A percentile compares a stretch with the other conserved stretches of the same genome.
Evolutionary conservation across 306 rosid species (phyloP).

Genomic region (Malus fusca): DNA sequence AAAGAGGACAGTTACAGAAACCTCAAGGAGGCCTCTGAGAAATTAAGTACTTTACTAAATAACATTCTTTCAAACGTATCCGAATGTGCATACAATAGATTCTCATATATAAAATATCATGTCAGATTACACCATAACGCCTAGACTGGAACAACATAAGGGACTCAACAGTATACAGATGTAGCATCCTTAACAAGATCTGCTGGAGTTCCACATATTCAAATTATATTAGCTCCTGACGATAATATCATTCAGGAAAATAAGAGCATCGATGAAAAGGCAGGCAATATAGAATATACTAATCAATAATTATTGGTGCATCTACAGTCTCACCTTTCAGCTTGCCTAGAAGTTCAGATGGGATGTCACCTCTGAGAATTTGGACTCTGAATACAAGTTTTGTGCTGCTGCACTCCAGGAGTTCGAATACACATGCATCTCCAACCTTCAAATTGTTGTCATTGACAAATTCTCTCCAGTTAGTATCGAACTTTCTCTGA

Average conservation of each 20-base stretch:
- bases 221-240: background rate
- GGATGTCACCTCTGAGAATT: conserved; percentile 68
- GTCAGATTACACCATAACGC: background rate
- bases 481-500: background rate
- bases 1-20: background rate
- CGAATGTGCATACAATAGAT: background rate
- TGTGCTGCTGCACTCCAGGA: conserved; percentile 16
- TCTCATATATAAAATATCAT: background rate
- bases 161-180: background rate
- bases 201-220: background rate
- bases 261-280: background rate
- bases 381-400: conserved; percentile 40
- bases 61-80: background rate
- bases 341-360: conserved; percentile 18
- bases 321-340: conserved; percentile 17
- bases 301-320: conserved; percentile 28
- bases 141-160: background rate
- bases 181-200: background rate
- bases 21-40: background rate
- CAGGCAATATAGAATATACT: background rate
- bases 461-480: conserved; percentile 37
- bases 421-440: conserved; percentile 61
- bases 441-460: conserved; percentile 48
- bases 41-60: background rate
- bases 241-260: background rate